These are phyloP conservation scores for Ophiostoma himal-ulmi DNA, from an alignment of 2,329 filamentous ascomycete species.

Conservation along the genomic window DNA sequence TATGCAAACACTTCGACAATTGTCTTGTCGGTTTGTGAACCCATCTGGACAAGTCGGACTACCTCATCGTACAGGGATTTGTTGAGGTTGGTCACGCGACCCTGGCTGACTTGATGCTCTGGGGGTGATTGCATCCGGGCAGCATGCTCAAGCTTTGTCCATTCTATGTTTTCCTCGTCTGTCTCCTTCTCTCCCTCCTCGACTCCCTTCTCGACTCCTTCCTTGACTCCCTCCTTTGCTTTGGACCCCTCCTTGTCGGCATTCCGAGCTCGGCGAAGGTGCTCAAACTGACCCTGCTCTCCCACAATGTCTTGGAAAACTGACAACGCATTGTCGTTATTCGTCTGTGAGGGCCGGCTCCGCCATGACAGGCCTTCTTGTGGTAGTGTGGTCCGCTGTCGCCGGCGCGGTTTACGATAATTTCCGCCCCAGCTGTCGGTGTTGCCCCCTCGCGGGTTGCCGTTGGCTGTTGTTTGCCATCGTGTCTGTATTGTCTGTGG, in stretches of 20 bases:
- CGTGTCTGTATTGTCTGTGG: slow-evolving; percentile 14
- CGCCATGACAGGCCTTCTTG: not conserved
- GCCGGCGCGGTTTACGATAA: not conserved
- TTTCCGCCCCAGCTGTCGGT: not conserved
- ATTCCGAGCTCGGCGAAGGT: not conserved
- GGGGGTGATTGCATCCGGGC: not conserved
- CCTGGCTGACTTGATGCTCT: slow-evolving; percentile 9
- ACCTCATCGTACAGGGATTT: slow-evolving; percentile 31
- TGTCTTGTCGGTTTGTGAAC: slow-evolving; percentile 25
- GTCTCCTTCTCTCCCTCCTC: not conserved
- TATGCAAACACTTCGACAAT: slow-evolving; percentile 31
- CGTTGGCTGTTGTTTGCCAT: slow-evolving; percentile 16
- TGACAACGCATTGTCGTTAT: slow-evolving; percentile 23
- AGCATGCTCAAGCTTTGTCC: slow-evolving; percentile 5
- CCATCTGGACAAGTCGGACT: slow-evolving; percentile 30
- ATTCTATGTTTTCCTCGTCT: not conserved
- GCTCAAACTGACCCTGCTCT: not conserved
- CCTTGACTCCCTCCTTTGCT: not conserved
- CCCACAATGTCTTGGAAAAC: slow-evolving; percentile 28
- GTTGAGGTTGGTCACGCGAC: slow-evolving; percentile 17
- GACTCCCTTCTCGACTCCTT: not conserved
- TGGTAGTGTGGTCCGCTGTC: not conserved
- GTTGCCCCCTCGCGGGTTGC: not conserved
- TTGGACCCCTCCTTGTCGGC: not conserved
- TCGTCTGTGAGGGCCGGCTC: not conserved